Conservation (phyloP, 805 yeast genomes). For the Barnettozyma salicaria region DNA sequence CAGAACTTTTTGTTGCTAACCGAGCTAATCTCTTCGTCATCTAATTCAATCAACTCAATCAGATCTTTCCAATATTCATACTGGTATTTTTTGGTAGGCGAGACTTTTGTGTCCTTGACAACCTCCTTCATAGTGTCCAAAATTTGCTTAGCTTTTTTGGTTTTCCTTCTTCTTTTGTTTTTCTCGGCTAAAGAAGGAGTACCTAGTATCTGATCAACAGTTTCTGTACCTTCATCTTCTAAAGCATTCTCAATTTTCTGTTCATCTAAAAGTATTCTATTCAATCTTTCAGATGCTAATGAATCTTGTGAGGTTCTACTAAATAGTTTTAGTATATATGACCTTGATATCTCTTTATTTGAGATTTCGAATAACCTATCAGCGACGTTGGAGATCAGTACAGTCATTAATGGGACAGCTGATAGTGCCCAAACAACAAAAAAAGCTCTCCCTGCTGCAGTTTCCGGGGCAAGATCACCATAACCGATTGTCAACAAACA, state of each 20-base stretch:
- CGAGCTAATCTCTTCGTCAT: constrained; percentile 18
- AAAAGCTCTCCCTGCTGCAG: constrained; percentile 62
- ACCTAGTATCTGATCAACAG: too few species aligned
- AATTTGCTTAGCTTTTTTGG: constrained; percentile 8
- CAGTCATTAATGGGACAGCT: constrained; percentile 86
- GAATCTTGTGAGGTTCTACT: constrained; percentile 1
- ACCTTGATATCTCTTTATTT: constrained; percentile 14
- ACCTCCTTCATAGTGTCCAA: constrained; percentile 23
- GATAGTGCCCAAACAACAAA: constrained; percentile 76
- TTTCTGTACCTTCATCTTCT: too few species aligned
- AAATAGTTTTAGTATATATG: constrained; percentile 8
- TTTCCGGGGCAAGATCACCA: constrained; percentile 64
- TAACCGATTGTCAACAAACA: constrained; percentile 81
- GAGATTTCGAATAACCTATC: constrained; percentile 43
- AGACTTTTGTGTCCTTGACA: constrained; percentile 11
- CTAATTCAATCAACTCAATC: constrained; percentile 27
- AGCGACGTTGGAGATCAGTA: constrained; percentile 64
- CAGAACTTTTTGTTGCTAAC: constrained; percentile 41
- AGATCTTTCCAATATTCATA: constrained; percentile 49
- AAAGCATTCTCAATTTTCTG: too few species aligned
- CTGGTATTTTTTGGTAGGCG: constrained; percentile 34
- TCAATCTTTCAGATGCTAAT: neutral
- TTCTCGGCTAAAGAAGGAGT: too few species aligned
- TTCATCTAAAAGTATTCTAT: constrained; percentile 6
- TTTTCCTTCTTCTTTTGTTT: neutral